Evolutionary conservation across 768 basidiomycete genomes (phyloP).

Genomic region (Cyclocybe aegerita): DNA sequence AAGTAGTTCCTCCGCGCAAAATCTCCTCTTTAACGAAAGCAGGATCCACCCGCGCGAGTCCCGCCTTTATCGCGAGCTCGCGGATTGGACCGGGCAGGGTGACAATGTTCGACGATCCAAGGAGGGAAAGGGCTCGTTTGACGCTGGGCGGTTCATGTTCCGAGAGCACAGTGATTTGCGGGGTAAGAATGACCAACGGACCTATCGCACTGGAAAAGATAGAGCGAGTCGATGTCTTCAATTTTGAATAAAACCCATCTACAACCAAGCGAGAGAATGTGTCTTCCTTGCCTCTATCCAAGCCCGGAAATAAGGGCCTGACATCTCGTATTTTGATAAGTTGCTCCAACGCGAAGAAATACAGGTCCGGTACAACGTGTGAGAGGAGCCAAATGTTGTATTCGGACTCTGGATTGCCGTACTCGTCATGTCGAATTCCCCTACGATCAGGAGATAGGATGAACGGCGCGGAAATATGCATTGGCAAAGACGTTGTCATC

Average conservation of each 20-base stretch:
- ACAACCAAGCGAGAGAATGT: not conserved
- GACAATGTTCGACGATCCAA: too few relatives aligned
- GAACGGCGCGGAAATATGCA: constrained; percentile 48
- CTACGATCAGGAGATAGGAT: constrained; percentile 46
- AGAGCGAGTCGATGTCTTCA: too few relatives aligned
- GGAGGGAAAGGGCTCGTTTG: too few relatives aligned
- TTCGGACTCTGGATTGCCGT: constrained; percentile 28
- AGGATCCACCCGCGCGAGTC: constrained; percentile 22
- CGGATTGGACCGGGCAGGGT: too few relatives aligned
- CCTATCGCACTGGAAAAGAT: too few relatives aligned
- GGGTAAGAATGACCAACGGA: too few relatives aligned
- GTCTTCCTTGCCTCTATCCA: constrained; percentile 11
- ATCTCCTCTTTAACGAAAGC: constrained; percentile 26
- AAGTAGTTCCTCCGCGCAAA: constrained; percentile 1
- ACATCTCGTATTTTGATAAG: constrained; percentile 18
- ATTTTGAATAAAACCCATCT: too few relatives aligned
- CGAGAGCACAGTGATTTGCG: too few relatives aligned
- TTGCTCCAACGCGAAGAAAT: constrained; percentile 36
- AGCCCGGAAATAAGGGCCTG: constrained; percentile 36
- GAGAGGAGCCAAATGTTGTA: constrained; percentile 46
- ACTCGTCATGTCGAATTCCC: constrained; percentile 39
- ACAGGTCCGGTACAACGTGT: constrained; percentile 33
- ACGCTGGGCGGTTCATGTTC: too few relatives aligned
- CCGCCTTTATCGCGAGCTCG: too few relatives aligned
- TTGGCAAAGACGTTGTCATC: constrained; percentile 36